Base-by-base conservation (phyloP, 441 rosid species). In the Adansonia rubrostipa region DNA sequence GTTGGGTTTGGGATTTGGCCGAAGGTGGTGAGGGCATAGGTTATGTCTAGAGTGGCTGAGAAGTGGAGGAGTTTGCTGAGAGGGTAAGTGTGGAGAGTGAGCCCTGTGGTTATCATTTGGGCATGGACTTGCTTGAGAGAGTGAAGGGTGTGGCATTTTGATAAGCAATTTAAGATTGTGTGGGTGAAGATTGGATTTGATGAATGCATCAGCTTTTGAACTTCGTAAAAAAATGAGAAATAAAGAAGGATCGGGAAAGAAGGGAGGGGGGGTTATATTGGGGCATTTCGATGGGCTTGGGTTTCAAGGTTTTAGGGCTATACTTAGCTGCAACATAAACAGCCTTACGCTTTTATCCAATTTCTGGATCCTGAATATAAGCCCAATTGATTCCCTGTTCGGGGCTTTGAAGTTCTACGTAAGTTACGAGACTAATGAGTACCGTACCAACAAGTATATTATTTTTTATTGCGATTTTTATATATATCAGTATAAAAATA, bases 11-110 rank as follows among this genome's bases (percentile, higher is more conserved):
- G 75, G 67, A 90, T 86, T 11, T 70, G 89, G 36, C 80, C 78
- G 62, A 92, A 90, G 78, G 90, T 80, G 53, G 84, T 73, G 82
- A 88, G 84, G 40, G 90, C 80, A 76, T 88, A 84, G 44, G 90
- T 0, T 22, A 85, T 60, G 62, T 76, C 79, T 8, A 88, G 7
- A 50, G 83, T 47, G 61, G 91, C 80, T 56, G 88, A 86, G 11
- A 73, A 62, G 71, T 33, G 79, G 67, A 92, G 93, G 64, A 90
- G 89, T 24, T 82, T 84, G 58, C 91, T 87, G 28, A 90, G 91
- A 74, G 94, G 96, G 82, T 85, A 89, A 9, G 89, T 89, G 82
- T 83, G 92, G 78, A 65, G 85, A 71, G 89, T 67, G 73, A 89
- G 91, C 13, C 88, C 91, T 0, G 77, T 82, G n/a, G 87, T 81